Base-by-base conservation (phyloP, 78 protist genomes). In the Tieghemostelium lacteum region DNA sequence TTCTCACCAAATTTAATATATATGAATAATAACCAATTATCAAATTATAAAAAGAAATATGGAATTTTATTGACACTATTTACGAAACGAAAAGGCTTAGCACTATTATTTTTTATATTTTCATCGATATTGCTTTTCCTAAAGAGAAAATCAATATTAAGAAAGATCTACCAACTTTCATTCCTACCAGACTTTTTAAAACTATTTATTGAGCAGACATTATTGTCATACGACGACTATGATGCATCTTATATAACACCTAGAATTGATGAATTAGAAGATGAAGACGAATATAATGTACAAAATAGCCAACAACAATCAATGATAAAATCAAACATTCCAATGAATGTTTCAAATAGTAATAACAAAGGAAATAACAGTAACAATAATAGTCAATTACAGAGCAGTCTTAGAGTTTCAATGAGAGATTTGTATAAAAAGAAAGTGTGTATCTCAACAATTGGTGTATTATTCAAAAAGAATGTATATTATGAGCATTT, bases 401-500 rank as follows among this genome's bases (percentile, higher is more conserved):
- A 16, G 14, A 57, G 6, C 14, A n/a, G 19, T n/a, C 8, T 42
- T 20, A 64, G 52, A 40, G 22, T 83, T 58, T 7, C 65, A 40
- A n/a, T 83, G 20, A 69, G 58, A 33, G 67, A 66, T 69, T 12
- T 83, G 1, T 3, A 29, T 24, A 52, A 45, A 55, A 83, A 69
- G 40, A 66, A 36, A 60, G 61, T 83, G 19, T 64, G 77, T 28
- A 17, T 83, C 8, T 83, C 91, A 24, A 83, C 91, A 22, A 36
- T 83, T 14, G 78, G 75, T 7, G 91, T 83, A 83, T 8, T 83
- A 37, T 69, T 83, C 42, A 58, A 83, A 83, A 83, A 83, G 40
- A 83, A 73, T 37, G 72, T 69, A 57, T 58, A 58, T 40, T 83
- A 69, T 83, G 91, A 83, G 31, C 78, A 66, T 58, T 55, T 69